These are phyloP conservation scores for Cutaneotrichosporon dermatis DNA, from an alignment of 1,284 basidiomycete genomes.

Conservation along the genomic window DNA sequence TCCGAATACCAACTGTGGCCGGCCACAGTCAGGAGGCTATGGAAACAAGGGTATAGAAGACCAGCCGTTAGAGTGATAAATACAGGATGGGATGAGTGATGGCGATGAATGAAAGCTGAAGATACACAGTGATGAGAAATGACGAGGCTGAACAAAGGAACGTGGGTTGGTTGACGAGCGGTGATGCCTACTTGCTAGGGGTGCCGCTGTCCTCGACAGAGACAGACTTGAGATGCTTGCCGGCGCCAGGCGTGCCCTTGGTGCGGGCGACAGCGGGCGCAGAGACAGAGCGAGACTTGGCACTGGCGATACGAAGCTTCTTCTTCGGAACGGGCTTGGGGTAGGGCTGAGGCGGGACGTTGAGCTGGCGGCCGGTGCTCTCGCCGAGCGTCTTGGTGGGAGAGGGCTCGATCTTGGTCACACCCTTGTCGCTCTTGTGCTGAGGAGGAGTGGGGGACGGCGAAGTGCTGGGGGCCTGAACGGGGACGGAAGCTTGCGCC, in stretches of 20 bases:
- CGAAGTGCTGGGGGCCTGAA: too few species aligned
- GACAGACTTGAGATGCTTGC: conserved; percentile 30
- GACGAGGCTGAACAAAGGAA: too few species aligned
- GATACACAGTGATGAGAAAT: too few species aligned
- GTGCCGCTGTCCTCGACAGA: background rate
- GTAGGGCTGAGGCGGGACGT: background rate
- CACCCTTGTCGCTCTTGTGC: background rate
- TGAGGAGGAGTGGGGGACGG: too few species aligned
- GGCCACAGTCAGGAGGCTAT: too few species aligned
- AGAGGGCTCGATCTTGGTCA: background rate
- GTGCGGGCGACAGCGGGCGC: conserved; percentile 4
- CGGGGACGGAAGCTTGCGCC: too few species aligned
- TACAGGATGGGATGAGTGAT: too few species aligned
- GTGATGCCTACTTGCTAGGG: background rate
- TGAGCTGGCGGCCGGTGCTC: conserved; percentile 6
- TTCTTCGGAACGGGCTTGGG: background rate
- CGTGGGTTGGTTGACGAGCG: too few species aligned
- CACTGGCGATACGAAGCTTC: background rate
- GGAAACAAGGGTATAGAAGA: too few species aligned
- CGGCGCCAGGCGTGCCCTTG: conserved; percentile 40
- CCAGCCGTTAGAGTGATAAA: too few species aligned
- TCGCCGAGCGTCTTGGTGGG: conserved; percentile 1
- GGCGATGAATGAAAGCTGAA: too few species aligned
- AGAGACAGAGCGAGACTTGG: background rate
- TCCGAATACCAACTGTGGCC: too few species aligned